Evolutionary conservation across 768 basidiomycete genomes (phyloP), one percentile per base, ranked within the genome.

Genomic region (Tricholoma sp.): DNA sequence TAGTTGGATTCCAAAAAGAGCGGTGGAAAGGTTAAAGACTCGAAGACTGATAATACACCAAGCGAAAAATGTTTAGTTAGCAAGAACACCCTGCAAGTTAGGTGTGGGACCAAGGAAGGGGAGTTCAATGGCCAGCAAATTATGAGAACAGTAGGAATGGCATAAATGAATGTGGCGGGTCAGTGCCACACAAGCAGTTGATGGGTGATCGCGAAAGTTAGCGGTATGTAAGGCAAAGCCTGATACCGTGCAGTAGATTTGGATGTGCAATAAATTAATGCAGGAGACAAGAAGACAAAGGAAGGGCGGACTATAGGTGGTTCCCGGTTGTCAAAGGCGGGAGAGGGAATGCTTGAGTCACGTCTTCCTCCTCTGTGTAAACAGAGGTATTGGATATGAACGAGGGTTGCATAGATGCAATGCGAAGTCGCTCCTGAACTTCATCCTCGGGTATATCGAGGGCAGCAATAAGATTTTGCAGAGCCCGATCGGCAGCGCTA

Each of bases 401-500:
- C 1, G 83, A 83, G 1, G 84, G 80, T 59, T 83, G 82, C 72
- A 85, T 72, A 3, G 85, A 86, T 15, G 79, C 76, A 28, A 84
- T 74, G 45, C 85, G 74, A 62, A 85, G 66, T 32, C 81, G 72
- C 53, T 74, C 74, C 60, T 81, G 73, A 2, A 76, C 73, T 54
- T 79, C 76, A 34, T 76, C 74, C 45, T 76, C 72, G 1, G 77
- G 65, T 2, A 77, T 70, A 34, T 84, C 78, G 42, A 89, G 76
- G n/a, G 83, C 86, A 18, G 83, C 86, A 56, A 88, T 79, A 52
- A 89, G 74, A n/a, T 83, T 84, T 64, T 75, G 76, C 61, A 89
- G 69, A 13, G 85, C 85, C 45, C 76, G 78, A 52, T 82, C 76
- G 49, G 76, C 80, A 58, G 76, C 80, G 58, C 73, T 78, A 11